Base-by-base conservation (phyloP, 306 rosid species). In the Benincasa hispida region DNA sequence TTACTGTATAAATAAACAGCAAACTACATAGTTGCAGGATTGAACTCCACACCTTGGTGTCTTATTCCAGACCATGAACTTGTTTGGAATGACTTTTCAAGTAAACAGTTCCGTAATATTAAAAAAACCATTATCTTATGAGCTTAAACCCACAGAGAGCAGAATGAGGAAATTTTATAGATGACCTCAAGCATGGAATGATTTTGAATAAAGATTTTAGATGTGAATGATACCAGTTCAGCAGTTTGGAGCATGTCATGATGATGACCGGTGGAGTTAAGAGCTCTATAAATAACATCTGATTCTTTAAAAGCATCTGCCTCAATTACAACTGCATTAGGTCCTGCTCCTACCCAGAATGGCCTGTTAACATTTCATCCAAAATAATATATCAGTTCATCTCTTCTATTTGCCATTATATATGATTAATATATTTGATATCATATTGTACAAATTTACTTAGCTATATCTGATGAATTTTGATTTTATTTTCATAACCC, bases 281-380 rank as follows among this genome's bases (percentile, higher is more conserved):
- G 97, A 83, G 96, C 98, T 79, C 77, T 89, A 70, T 91, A 93
- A 83, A 93, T 87, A 72, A 93, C 98, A 85, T 93, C 98, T 19
- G 97, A 88, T 88, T 93, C 98, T 82, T 93, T 93, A 72, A 93
- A 93, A 75, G 98, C 98, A 81, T 93, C 98, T 63, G 97, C 98
- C 79, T 93, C 98, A 70, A 93, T 93, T 72, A 86, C 59, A 14
- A 93, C 97, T 18, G 98, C 98, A 84, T 90, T 93, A 72, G 86
- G 87, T 67, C 90, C 88, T 57, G 97, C 98, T 88, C 92, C 98
- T 9, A 83, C 87, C 96, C 98, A 91, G 83, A 93, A 91, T 54
- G 98, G 93, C 56, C 98, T 91, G 88, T 79, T 53, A 60, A 76
- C 81, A 81, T 82, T 84, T 65, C 80, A 81, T 45, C 77, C 78